Conservation (phyloP, 805 yeast species). For the Lipomyces orientalis region DNA sequence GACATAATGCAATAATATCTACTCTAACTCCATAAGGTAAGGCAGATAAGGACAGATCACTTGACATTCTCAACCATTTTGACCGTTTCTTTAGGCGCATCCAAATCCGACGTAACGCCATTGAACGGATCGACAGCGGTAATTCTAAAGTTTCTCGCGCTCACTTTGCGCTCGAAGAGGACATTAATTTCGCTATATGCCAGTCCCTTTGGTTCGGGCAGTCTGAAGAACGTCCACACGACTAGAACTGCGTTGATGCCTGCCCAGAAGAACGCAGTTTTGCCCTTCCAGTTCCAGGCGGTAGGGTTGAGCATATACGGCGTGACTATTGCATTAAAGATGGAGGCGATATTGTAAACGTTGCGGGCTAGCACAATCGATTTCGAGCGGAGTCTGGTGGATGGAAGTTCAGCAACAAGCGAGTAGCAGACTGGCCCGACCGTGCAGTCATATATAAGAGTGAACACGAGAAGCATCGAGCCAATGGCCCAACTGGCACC, state of each 20-base stretch:
- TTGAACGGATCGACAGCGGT: slow-evolving; percentile 5
- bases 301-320: slow-evolving; percentile 60
- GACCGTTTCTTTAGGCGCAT: neutral
- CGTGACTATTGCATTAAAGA: slow-evolving; percentile 37
- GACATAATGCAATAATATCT: too few species aligned
- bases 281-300: slow-evolving; percentile 43
- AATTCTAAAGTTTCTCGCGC: slow-evolving; percentile 19
- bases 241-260: slow-evolving; percentile 47
- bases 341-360: slow-evolving; percentile 39
- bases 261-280: slow-evolving; percentile 42
- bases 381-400: slow-evolving; percentile 52
- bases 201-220: slow-evolving; percentile 65
- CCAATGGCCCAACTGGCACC: slow-evolving; percentile 44
- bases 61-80: neutral
- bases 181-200: slow-evolving; percentile 66
- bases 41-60: too few species aligned
- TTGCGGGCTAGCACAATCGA: slow-evolving; percentile 52
- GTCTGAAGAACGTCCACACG: slow-evolving; percentile 56
- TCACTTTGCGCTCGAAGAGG: slow-evolving; percentile 48
- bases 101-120: neutral
- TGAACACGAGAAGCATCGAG: slow-evolving; percentile 53
- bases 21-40: too few species aligned
- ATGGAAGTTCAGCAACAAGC: slow-evolving; percentile 52
- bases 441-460: slow-evolving; percentile 54
- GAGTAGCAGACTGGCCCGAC: slow-evolving; percentile 54